phyloP scores from a whole-genome alignment of 2,329 filamentous ascomycete species.

The Arthrobotrys conoides region DNA sequence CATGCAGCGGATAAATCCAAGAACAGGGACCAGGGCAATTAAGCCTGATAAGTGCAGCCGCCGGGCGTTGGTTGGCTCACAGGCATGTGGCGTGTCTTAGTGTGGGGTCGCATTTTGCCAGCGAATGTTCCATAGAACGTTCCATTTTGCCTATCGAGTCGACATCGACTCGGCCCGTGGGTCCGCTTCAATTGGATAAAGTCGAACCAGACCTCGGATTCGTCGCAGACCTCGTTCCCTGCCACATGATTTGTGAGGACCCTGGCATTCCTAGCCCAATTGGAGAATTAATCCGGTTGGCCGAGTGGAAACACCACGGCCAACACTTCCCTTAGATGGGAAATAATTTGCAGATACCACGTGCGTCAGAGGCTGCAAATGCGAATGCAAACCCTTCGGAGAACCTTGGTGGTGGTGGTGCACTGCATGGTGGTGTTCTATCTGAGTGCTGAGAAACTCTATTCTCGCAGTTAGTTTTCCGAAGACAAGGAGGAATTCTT shows the following conservation, averaged over 20 bases:
- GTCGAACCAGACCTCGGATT: constrained; percentile 26
- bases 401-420: constrained; percentile 42
- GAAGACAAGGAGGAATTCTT: constrained; percentile 3
- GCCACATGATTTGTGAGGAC: constrained; percentile 31
- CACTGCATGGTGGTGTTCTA: background rate
- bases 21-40: constrained; percentile 39
- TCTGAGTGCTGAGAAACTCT: background rate
- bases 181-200: constrained; percentile 60
- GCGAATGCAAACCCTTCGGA: constrained; percentile 37
- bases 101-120: constrained; percentile 60
- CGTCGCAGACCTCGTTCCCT: constrained; percentile 35
- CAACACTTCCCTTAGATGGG: constrained; percentile 42
- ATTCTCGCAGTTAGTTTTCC: background rate
- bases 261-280: constrained; percentile 39
- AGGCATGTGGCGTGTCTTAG: constrained; percentile 34
- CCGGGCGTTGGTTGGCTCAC: constrained; percentile 43
- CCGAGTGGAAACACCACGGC: constrained; percentile 42
- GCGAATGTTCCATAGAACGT: constrained; percentile 59
- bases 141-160: constrained; percentile 59
- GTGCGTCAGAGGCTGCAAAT: constrained; percentile 52
- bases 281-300: constrained; percentile 61
- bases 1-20: constrained; percentile 52
- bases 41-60: constrained; percentile 60
- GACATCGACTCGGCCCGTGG: constrained; percentile 49
- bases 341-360: constrained; percentile 40